These are phyloP conservation scores for Globisporangium acanthophoron DNA, from an alignment of 352 stramenopile species.

Conservation along the genomic window DNA sequence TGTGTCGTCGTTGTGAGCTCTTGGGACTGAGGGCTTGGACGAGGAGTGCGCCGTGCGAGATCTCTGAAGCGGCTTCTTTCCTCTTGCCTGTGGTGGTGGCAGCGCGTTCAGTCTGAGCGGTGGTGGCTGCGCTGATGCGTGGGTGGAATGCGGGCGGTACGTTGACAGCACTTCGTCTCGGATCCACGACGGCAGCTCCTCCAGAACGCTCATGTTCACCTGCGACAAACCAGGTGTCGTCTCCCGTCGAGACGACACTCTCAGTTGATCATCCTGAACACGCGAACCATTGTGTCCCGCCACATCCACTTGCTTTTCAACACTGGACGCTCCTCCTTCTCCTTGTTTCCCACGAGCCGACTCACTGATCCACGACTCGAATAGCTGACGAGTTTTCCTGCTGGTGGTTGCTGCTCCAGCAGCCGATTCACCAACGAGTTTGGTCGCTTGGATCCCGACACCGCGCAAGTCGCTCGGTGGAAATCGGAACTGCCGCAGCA, in stretches of 20 bases:
- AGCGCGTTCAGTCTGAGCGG: not conserved
- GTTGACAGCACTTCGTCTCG: slow-evolving; percentile 50
- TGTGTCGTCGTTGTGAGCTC: not conserved
- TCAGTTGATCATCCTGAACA: slow-evolving; percentile 6
- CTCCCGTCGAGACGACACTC: not conserved
- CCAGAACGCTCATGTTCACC: slow-evolving; percentile 53
- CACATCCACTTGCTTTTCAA: not conserved
- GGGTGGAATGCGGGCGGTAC: slow-evolving; percentile 12
- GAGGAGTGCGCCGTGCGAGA: not conserved
- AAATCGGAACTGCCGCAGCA: slow-evolving; percentile 60
- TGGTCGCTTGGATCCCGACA: slow-evolving; percentile 73
- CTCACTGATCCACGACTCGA: slow-evolving; percentile 52
- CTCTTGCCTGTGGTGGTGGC: slow-evolving; percentile 7
- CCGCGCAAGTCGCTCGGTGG: slow-evolving; percentile 58
- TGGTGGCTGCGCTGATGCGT: not conserved
- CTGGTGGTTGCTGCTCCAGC: not conserved
- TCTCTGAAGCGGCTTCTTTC: slow-evolving; percentile 25
- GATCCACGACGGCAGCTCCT: slow-evolving; percentile 49
- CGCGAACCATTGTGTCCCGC: slow-evolving; percentile 8
- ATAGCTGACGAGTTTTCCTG: slow-evolving; percentile 28
- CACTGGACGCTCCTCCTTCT: not conserved
- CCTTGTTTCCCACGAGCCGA: not conserved
- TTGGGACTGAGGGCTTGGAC: not conserved
- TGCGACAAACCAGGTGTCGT: slow-evolving; percentile 35
- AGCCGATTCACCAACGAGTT: slow-evolving; percentile 30